phyloP scores from a whole-genome alignment of 2,329 filamentous ascomycete genomes.

The Periconia sp. region DNA sequence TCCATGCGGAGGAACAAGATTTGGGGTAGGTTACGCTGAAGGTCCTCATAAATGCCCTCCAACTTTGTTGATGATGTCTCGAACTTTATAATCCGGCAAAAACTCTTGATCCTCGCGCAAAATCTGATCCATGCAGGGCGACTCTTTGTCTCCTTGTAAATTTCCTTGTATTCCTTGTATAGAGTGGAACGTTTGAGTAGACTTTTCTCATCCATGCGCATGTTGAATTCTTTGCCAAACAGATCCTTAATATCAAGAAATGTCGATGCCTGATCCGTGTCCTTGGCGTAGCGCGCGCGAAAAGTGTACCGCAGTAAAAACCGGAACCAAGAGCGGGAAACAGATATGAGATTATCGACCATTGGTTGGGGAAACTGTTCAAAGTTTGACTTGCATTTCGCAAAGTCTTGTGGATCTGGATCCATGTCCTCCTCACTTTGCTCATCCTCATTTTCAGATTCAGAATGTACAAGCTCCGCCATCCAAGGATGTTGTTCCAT shows the following conservation, averaged over 20 bases:
- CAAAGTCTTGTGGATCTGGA: background rate
- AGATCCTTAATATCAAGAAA: background rate
- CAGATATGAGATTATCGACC: background rate
- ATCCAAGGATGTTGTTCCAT: constrained; percentile 2
- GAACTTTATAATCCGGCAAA: background rate
- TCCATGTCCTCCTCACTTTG: background rate
- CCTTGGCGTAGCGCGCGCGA: background rate
- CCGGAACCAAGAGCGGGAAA: constrained; percentile 4
- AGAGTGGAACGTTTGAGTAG: background rate
- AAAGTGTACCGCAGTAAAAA: constrained; percentile 5
- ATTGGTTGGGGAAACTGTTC: constrained; percentile 1
- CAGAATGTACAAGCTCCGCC: background rate
- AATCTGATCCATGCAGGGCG: background rate
- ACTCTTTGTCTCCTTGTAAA: constrained; percentile 3
- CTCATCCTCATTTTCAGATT: background rate
- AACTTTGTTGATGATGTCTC: constrained; percentile 1
- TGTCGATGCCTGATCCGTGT: background rate
- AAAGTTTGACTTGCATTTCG: background rate
- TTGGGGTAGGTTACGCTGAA: background rate
- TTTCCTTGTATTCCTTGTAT: constrained; percentile 4
- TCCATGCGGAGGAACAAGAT: background rate
- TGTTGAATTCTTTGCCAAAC: background rate
- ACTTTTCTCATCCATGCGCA: constrained; percentile 1
- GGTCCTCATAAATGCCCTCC: constrained; percentile 1
- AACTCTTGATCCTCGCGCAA: background rate